Evolutionary conservation across 1,139 yeast species (phyloP).

Genomic region (Hyphopichia buzzinii): DNA sequence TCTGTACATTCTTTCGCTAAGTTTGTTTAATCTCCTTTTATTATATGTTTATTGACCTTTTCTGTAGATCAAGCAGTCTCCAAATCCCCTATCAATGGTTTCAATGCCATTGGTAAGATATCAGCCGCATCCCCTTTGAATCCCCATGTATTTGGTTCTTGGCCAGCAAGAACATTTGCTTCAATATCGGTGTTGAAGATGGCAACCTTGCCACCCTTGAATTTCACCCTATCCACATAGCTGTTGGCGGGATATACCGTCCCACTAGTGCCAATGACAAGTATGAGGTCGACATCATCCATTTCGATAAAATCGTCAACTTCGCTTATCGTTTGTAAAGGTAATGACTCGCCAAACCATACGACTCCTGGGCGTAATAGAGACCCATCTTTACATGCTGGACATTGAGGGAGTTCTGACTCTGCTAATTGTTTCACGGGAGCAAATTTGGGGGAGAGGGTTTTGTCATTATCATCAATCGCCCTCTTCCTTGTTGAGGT

Average conservation of each 20-base stretch:
- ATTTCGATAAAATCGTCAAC: conserved; percentile 72
- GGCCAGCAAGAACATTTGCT: conserved; percentile 36
- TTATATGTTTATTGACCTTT: no score
- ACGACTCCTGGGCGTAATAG: conserved; percentile 84
- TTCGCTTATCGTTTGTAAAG: conserved; percentile 56
- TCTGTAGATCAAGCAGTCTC: no score
- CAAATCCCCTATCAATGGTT: conserved; percentile 43
- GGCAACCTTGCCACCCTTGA: conserved; percentile 79
- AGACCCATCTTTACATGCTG: conserved; percentile 49
- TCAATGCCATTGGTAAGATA: conserved; percentile 63
- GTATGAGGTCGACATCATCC: conserved; percentile 61
- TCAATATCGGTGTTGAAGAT: conserved; percentile 73
- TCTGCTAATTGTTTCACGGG: conserved; percentile 49
- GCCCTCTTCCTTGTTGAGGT: conserved; percentile 13
- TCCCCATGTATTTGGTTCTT: conserved; percentile 57
- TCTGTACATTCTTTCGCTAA: no score
- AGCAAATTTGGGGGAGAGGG: conserved; percentile 42
- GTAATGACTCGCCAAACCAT: conserved; percentile 88
- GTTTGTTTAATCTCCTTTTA: no score
- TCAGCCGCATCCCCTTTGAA: conserved; percentile 81
- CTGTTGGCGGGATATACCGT: conserved; percentile 91
- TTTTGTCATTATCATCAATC: conserved; percentile 9
- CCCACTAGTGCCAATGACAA: conserved; percentile 85
- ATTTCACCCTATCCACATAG: conserved; percentile 72
- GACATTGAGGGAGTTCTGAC: conserved; percentile 71